These are phyloP conservation scores for Anacardium occidentale DNA, from an alignment of 345 rosid species.

Conservation along the genomic window DNA sequence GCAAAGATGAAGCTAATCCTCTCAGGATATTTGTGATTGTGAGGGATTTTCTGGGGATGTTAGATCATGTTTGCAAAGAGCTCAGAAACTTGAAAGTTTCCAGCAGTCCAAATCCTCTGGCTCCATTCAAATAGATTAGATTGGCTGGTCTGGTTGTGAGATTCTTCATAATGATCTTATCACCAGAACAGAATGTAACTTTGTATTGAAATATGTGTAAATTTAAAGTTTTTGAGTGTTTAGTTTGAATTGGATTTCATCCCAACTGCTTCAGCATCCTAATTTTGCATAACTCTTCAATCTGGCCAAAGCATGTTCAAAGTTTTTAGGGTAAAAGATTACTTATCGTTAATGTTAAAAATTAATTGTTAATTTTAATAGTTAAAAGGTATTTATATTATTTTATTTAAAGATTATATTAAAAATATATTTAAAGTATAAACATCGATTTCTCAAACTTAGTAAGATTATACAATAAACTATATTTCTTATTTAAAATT, in stretches of 20 bases:
- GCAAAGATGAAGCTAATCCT: conserved; percentile 85
- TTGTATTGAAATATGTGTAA: background rate
- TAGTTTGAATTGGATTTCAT: background rate
- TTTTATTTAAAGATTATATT: too few species aligned
- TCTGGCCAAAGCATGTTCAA: background rate
- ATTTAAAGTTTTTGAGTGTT: conserved; percentile 11
- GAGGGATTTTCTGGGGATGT: conserved; percentile 91
- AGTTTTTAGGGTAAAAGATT: too few species aligned
- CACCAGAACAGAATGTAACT: conserved; percentile 7
- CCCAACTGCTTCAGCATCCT: background rate
- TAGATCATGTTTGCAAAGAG: conserved; percentile 91
- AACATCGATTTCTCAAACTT: too few species aligned
- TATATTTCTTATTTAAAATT: too few species aligned
- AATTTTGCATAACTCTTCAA: background rate
- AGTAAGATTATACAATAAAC: too few species aligned
- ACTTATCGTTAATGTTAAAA: too few species aligned
- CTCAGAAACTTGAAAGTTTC: conserved; percentile 66
- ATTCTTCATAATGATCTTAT: background rate
- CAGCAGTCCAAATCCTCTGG: conserved; percentile 63
- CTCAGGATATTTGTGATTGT: conserved; percentile 91
- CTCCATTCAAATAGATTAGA: conserved; percentile 65
- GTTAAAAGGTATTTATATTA: too few species aligned
- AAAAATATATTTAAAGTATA: too few species aligned
- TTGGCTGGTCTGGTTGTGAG: conserved; percentile 1
- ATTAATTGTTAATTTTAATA: too few species aligned